Base-by-base conservation (phyloP, 2,329 filamentous ascomycete species). In the Capronia americana region DNA sequence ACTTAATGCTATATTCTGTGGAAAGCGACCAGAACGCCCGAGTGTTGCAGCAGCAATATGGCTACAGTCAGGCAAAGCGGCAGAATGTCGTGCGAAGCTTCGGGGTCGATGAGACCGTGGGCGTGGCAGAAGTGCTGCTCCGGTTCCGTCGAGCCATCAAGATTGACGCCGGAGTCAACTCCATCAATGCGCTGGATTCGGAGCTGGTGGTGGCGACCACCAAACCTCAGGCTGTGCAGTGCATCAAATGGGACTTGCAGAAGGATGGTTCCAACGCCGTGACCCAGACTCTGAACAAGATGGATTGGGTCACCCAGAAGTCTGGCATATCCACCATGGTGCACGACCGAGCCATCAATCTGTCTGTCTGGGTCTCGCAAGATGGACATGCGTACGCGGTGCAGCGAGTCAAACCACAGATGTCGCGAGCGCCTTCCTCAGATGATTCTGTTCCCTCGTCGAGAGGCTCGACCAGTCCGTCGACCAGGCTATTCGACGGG, bases 121-220 rank as follows among this genome's bases (percentile, higher is more conserved):
- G 92, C 3, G 89, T 97, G 58, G 87, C 88, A 61, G 95, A 99
- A 78, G 88, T 96, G 63, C 96, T 90, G 73, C 85, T 99, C 57
- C 90, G 92, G 11, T 99, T 99, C 79, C 88, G 94, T 64, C 97
- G 97, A 91, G 94, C 97, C 14, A 98, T 99, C 75, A 96, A 96
- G 76, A 92, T 99, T 20, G 95, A 99, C 78, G 95, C 95, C 2
- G 95, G 95, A 2, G 97, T 99, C 73, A 89, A 89, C 72, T 92
- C 89, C 74, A 92, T 92, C 11, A 81, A 98, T 62, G 94, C 95
- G 2, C 84, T 98, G 24, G 95, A 98, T 71, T 92, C 97, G 63
- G 95, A 98, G 77, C 83, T 99, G 48, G 85, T 98, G 24, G 93
- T 99, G 60, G 92, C 95, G 4, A 99, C 95, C 0, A 85, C 88